These are phyloP conservation scores for Trichoderma sp. DNA, from an alignment of 2,329 filamentous ascomycete genomes.

Conservation along the genomic window DNA sequence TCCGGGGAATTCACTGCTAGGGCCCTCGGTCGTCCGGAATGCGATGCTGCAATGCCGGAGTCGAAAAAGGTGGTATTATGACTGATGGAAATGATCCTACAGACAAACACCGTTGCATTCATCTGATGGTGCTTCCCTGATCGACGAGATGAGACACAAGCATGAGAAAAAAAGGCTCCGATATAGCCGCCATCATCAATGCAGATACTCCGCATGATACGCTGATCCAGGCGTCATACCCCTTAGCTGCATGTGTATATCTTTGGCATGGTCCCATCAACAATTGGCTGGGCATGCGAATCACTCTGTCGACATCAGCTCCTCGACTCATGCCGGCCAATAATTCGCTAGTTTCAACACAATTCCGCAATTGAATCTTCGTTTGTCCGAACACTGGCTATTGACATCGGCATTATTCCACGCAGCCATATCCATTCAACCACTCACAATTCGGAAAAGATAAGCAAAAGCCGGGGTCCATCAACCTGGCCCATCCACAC, in stretches of 20 bases:
- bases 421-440: not conserved
- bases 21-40: not conserved
- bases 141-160: not conserved
- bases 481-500: constrained; percentile 9
- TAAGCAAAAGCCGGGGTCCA: constrained; percentile 9
- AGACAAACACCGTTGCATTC: not conserved
- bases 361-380: not conserved
- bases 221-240: constrained; percentile 7
- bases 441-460: constrained; percentile 12
- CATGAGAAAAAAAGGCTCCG: not conserved
- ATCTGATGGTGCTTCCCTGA: not conserved
- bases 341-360: not conserved
- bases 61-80: not conserved
- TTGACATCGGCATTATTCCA: not conserved
- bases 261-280: not conserved
- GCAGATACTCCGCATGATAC: not conserved
- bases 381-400: not conserved
- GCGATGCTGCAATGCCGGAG: not conserved
- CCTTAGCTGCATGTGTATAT: not conserved
- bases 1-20: not conserved
- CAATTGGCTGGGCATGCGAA: not conserved
- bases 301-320: not conserved
- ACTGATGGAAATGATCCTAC: not conserved
- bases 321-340: not conserved
- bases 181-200: not conserved